Base-by-base conservation (phyloP, 1,284 basidiomycete species). In the Coniferiporia weirii region DNA sequence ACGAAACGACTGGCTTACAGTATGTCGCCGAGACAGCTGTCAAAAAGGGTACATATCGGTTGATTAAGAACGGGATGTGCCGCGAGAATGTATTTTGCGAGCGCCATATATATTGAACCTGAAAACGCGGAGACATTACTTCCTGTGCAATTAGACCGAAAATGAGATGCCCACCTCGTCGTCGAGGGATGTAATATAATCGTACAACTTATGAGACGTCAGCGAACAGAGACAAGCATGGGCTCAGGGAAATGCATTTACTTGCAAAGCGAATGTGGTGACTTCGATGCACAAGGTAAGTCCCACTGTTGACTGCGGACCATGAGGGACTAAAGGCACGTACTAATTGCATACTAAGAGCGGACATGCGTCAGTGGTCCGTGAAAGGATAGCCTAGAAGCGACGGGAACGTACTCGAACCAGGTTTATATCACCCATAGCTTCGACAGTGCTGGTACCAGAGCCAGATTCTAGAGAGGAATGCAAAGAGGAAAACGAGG, bases 31-130 rank as follows among this genome's bases (percentile, higher is more conserved):
- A 44, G 12, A n/a, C 9, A 8, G 44, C 56, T 19, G 56, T 57
- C 8, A 44, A 8, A n/a, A 57, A 52, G n/a, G 56, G 56, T 12
- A 44, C 40, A 40, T 57, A 57, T 44, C 56, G 56, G 50, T 57
- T 57, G n/a, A 57, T 10, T 3, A 57, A 34, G 49, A 52, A 57
- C n/a, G 49, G 13, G 5, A 57, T 45, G 17, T 46, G 56, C 2
- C 56, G 56, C 10, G 7, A 32, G 22, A 13, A 19, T 35, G 56
- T 35, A 13, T 38, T 52, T 15, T 10, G 17, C n/a, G 43, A 12
- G 45, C 19, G 27, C 53, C 53, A 54, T n/a, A 54, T 35, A 15
- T 45, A n/a, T 8, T 38, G 53, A 27, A 54, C 27, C 53, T 54
- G 19, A 3, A 12, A 43, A n/a, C 19, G 19, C 9, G 20, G 20